Conservation (phyloP, 2,329 filamentous ascomycete species). For the Fusarium praegraminearum region DNA sequence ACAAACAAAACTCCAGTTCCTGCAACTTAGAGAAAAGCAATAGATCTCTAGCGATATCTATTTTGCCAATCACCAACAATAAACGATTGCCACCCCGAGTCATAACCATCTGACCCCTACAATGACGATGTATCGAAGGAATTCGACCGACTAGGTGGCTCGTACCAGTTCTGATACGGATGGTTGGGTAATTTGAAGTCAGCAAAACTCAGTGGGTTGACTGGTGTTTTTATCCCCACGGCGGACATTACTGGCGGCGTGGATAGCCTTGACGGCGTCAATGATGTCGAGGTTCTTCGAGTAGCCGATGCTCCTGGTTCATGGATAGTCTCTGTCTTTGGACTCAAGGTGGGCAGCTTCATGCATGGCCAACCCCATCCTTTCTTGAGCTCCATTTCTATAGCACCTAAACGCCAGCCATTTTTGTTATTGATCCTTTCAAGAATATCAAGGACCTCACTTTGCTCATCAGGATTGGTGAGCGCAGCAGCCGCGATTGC, state of each 20-base stretch:
- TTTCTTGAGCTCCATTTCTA: conserved; percentile 78
- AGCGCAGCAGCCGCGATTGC: conserved; percentile 82
- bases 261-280: conserved; percentile 32
- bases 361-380: conserved; percentile 77
- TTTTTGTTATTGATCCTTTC: conserved; percentile 80
- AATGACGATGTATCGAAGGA: conserved; percentile 34
- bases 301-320: conserved; percentile 6
- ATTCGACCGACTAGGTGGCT: conserved; percentile 70
- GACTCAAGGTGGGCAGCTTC: conserved; percentile 20
- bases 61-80: conserved; percentile 10
- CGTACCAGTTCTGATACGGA: conserved; percentile 84
- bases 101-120: background rate
- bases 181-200: conserved; percentile 84
- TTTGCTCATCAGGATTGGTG: conserved; percentile 76
- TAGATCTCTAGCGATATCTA: conserved; percentile 35
- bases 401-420: conserved; percentile 79
- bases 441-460: conserved; percentile 83
- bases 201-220: conserved; percentile 79
- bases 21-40: conserved; percentile 33
- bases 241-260: conserved; percentile 47
- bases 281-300: conserved; percentile 22
- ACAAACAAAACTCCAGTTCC: conserved; percentile 5
- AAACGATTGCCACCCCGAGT: background rate
- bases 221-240: conserved; percentile 54
- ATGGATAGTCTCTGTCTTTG: conserved; percentile 23